Evolutionary conservation across 805 yeast species (phyloP), one percentile per base, ranked within the genome.

Genomic region (Nematodospora valgi): DNA sequence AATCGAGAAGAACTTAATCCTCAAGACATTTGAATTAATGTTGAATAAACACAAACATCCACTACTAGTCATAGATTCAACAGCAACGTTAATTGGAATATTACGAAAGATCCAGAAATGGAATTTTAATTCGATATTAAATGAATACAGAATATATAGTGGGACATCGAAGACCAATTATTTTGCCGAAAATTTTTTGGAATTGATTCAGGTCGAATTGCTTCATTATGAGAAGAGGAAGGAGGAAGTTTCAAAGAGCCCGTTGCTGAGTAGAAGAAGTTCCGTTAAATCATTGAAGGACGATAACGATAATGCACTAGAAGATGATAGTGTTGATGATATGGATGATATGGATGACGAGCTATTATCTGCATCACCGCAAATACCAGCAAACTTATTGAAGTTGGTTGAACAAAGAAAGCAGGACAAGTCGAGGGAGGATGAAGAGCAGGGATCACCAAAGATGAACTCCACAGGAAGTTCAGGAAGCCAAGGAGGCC

Each of bases 101-200:
- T 60, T 93, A 22, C 68, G 98, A 34, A 80, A 82, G 53, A 68
- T 89, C 25, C 93, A 86, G 58, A 83, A 83, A 59, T 91, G 97
- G 98, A 82, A 80, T 47, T 82, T 83, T 52, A 78, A 89, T 16
- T 81, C 94, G 13, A 78, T 91, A 4, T 74, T 88, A 15, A 82
- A 82, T 48, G 98, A 91, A 56, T 93, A 87, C 58, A 67, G 96
- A 35, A 68, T 85, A 6, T 85, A 78, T 56, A 56, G 62, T 6
- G 70, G 70, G 1, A 44, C 45, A 19, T 84, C 87, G 20, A 70
- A 82, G 30, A 43, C 33, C 19, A 87, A 80, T 48, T 88, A 87
- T 54, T 76, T 74, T 45, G 86, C 87, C 14, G 96, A 89, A 52
- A 81, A 81, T 4, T 87, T 84, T 47, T 59, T 91, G 30, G 98